Percentiles rank a stretch among this genome's conserved stretches.
phyloP scores from a whole-genome alignment of 768 basidiomycete genomes.

The Rhizopogon roseolus region DNA sequence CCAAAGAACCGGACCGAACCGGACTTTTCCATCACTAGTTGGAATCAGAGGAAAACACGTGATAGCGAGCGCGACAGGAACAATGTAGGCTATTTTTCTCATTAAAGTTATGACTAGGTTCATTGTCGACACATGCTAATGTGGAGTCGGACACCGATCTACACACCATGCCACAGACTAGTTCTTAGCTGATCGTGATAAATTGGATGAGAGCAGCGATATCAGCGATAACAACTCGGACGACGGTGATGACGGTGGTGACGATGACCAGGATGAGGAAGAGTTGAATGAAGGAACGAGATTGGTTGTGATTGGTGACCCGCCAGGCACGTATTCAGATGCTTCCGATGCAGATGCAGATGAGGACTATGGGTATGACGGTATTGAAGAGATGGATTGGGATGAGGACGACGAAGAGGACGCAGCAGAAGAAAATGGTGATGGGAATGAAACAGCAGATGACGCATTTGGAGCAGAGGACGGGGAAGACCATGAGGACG shows the following conservation, averaged over 20 bases:
- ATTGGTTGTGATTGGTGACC: neutral
- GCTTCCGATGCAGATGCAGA: neutral
- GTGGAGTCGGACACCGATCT: slow-evolving; percentile 25
- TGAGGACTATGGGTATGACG: slow-evolving; percentile 1
- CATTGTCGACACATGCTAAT: no score
- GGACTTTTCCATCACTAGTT: no score
- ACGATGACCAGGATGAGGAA: neutral
- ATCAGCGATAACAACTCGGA: neutral
- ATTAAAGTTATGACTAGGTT: no score
- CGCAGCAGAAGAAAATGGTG: neutral
- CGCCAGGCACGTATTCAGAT: neutral
- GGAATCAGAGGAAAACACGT: no score
- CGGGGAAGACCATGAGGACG: neutral
- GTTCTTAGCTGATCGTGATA: neutral
- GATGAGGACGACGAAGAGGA: neutral
- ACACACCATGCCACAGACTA: neutral
- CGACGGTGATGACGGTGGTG: neutral
- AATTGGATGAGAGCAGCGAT: neutral
- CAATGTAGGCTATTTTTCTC: no score
- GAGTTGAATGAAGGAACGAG: neutral
- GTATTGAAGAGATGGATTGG: neutral
- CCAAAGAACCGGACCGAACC: no score
- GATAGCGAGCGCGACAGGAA: no score
- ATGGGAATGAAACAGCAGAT: neutral
- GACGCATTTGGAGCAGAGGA: neutral